Percentiles rank a stretch among this genome's conserved stretches.
phyloP scores from a whole-genome alignment of 305 asterid genomes.

The Fraxinus floribunda region DNA sequence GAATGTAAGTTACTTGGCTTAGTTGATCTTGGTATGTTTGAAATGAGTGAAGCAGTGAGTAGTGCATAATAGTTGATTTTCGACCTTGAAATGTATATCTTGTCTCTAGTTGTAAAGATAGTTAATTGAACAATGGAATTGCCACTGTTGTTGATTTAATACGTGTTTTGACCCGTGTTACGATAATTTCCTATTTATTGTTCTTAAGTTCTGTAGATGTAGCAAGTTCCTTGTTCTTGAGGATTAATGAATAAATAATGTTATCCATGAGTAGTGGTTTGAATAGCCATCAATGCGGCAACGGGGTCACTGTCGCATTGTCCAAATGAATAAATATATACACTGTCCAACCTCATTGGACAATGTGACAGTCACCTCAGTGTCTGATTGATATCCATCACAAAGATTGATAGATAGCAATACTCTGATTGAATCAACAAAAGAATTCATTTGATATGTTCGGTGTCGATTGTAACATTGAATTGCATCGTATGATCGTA shows the following conservation, averaged over 20 bases:
- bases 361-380: background rate
- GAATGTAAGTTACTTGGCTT: conserved; percentile 37
- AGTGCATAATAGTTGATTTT: conserved; percentile 23
- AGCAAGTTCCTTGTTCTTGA: background rate
- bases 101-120: conserved; percentile 42
- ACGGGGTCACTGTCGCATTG: background rate
- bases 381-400: background rate
- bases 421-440: background rate
- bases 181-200: background rate
- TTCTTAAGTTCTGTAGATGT: background rate
- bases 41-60: conserved; percentile 35
- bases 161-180: background rate
- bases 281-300: background rate
- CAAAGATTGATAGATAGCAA: background rate
- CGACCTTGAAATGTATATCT: conserved; percentile 26
- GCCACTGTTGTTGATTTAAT: background rate
- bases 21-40: conserved; percentile 47
- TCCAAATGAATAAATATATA: background rate
- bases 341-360: background rate
- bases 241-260: background rate
- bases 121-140: background rate
- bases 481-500: background rate
- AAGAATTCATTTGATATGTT: background rate
- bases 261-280: background rate
- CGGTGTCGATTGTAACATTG: background rate